Conservation (phyloP, 176 grass and related monocot species). For the Typha latifolia region DNA sequence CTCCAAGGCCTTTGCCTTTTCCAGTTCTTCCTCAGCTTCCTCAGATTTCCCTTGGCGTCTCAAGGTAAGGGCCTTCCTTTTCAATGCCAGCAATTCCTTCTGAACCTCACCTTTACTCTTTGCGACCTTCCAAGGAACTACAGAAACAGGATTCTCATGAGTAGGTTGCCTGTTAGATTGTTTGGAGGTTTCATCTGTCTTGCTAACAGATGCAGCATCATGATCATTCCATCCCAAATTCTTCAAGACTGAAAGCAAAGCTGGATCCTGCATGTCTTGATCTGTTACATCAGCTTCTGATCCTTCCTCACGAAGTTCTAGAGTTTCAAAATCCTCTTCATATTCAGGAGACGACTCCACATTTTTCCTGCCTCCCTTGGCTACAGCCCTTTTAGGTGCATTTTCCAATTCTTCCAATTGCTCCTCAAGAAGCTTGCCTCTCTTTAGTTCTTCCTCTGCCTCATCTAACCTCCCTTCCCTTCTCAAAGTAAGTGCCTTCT, state of each 20-base stretch:
- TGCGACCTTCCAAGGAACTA: slow-evolving; percentile 17
- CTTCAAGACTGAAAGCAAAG: slow-evolving; percentile 60
- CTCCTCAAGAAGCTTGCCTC: slow-evolving; percentile 70
- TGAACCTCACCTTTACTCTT: slow-evolving; percentile 73
- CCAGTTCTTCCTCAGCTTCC: slow-evolving; percentile 72
- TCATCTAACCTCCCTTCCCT: slow-evolving; percentile 76
- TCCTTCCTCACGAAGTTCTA: slow-evolving; percentile 49
- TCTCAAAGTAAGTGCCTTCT: slow-evolving; percentile 76
- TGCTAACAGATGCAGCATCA: slow-evolving; percentile 14
- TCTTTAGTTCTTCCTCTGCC: slow-evolving; percentile 70
- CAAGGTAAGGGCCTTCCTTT: slow-evolving; percentile 74
- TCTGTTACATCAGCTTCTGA: slow-evolving; percentile 66
- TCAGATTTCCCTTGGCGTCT: slow-evolving; percentile 59
- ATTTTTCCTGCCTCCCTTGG: slow-evolving; percentile 21
- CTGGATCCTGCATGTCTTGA: slow-evolving; percentile 72
- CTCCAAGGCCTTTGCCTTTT: slow-evolving; percentile 78
- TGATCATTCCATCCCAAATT: slow-evolving; percentile 79
- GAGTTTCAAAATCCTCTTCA: slow-evolving; percentile 17
- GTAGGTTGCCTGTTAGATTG: not conserved
- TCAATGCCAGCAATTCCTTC: slow-evolving; percentile 74
- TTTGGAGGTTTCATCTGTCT: not conserved
- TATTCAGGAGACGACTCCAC: not conserved
- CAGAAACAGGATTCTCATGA: not conserved
- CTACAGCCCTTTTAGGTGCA: slow-evolving; percentile 24
- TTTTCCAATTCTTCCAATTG: slow-evolving; percentile 85